A percentile compares a stretch with the other conserved stretches of the same genome.
Conservation (phyloP, 108 stramenopile genomes). For the Skeletonema grethae region DNA sequence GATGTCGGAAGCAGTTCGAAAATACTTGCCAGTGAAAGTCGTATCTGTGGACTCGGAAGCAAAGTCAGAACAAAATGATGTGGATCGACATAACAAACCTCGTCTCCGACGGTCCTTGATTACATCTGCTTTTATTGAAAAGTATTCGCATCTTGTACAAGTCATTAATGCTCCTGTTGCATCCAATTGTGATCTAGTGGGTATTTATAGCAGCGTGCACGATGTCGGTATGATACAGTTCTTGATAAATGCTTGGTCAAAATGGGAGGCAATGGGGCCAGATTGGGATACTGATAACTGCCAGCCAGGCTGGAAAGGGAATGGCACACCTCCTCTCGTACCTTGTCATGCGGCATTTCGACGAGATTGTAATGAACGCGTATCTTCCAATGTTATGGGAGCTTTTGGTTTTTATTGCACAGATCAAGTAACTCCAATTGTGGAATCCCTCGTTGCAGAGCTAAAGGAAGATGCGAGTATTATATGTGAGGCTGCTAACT, state of each 20-base stretch:
- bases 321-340: slow-evolving; percentile 29
- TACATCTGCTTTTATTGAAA: slow-evolving; percentile 29
- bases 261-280: slow-evolving; percentile 37
- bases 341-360: slow-evolving; percentile 43
- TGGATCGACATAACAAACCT: slow-evolving; percentile 75
- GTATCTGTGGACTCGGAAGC: neutral
- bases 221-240: slow-evolving; percentile 33
- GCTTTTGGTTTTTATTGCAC: slow-evolving; percentile 81
- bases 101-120: slow-evolving; percentile 65
- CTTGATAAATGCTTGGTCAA: slow-evolving; percentile 30
- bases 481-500: slow-evolving; percentile 50
- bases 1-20: neutral
- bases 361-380: slow-evolving; percentile 47
- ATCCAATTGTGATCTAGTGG: slow-evolving; percentile 8
- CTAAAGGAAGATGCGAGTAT: slow-evolving; percentile 60
- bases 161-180: slow-evolving; percentile 1
- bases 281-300: slow-evolving; percentile 34
- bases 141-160: slow-evolving; percentile 10
- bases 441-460: slow-evolving; percentile 55
- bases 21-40: slow-evolving; percentile 2
- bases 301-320: slow-evolving; percentile 32
- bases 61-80: slow-evolving; percentile 16
- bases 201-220: slow-evolving; percentile 34
- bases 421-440: slow-evolving; percentile 69
- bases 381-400: slow-evolving; percentile 73